Conservation (phyloP, 2,329 filamentous ascomycete genomes). For the Microcyclospora pomicola region DNA sequence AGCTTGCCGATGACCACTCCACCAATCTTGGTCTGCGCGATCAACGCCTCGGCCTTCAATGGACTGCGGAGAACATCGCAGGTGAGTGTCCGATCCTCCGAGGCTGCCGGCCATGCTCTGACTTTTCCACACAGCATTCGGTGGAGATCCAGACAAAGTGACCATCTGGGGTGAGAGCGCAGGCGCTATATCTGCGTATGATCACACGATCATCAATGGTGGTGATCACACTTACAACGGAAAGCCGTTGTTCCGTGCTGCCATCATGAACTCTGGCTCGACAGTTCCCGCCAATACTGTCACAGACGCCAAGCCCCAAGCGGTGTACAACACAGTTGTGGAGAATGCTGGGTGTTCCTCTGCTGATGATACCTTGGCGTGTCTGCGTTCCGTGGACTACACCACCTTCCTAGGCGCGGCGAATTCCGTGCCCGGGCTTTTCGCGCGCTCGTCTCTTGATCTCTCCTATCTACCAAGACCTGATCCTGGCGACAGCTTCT, state of each 20-base stretch:
- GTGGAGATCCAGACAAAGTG: slow-evolving; percentile 61
- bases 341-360: slow-evolving; percentile 32
- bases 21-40: slow-evolving; percentile 23
- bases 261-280: slow-evolving; percentile 64
- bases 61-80: slow-evolving; percentile 39
- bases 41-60: slow-evolving; percentile 18
- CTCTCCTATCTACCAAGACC: slow-evolving; percentile 63
- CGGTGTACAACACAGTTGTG: slow-evolving; percentile 35
- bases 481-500: slow-evolving; percentile 41
- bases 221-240: slow-evolving; percentile 64
- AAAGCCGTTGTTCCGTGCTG: slow-evolving; percentile 58
- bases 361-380: slow-evolving; percentile 32
- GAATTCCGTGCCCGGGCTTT: slow-evolving; percentile 54
- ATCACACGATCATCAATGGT: slow-evolving; percentile 62
- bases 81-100: slow-evolving; percentile 44
- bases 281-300: slow-evolving; percentile 45
- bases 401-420: slow-evolving; percentile 43
- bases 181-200: slow-evolving; percentile 52
- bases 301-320: slow-evolving; percentile 52
- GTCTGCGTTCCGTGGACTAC: slow-evolving; percentile 35
- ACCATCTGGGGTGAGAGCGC: slow-evolving; percentile 64
- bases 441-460: slow-evolving; percentile 54
- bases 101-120: slow-evolving; percentile 1
- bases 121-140: slow-evolving; percentile 30
- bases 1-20: slow-evolving; percentile 21